Conservation (phyloP, 768 basidiomycete genomes). For the Fomitopsis pulvina region DNA sequence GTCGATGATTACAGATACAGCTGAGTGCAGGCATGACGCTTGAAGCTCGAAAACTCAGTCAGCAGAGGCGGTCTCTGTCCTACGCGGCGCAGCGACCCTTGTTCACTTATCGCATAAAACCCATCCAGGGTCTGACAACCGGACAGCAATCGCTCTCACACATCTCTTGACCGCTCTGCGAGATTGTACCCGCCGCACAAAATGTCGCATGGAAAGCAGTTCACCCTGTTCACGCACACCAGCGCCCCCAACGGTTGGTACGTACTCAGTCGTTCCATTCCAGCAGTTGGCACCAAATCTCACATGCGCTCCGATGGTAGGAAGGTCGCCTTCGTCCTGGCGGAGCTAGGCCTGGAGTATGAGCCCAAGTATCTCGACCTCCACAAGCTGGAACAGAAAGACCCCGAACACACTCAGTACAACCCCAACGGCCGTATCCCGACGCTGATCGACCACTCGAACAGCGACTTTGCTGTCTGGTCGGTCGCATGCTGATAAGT, state of each 20-base stretch:
- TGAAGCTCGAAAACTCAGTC: no score
- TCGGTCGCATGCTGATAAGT: neutral
- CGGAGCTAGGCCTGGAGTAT: slow-evolving; percentile 11
- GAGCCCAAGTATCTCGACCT: slow-evolving; percentile 37
- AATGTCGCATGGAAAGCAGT: slow-evolving; percentile 26
- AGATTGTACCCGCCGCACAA: no score
- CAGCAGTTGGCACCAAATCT: neutral
- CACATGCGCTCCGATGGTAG: neutral
- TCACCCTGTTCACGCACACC: slow-evolving; percentile 21
- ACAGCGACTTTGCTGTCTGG: slow-evolving; percentile 49
- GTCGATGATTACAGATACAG: no score
- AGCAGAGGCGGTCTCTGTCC: no score
- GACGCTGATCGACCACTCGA: slow-evolving; percentile 50
- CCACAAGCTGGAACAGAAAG: slow-evolving; percentile 62
- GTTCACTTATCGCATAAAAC: no score
- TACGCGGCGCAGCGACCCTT: no score
- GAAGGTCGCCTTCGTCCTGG: slow-evolving; percentile 11
- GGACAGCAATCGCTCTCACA: no score
- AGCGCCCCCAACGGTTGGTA: slow-evolving; percentile 21
- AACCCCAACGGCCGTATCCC: slow-evolving; percentile 74
- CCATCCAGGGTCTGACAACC: no score
- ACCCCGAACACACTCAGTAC: slow-evolving; percentile 60
- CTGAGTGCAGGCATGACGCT: no score
- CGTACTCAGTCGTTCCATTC: neutral
- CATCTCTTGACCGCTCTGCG: no score